These are phyloP conservation scores for Symbiodinium natans DNA, from an alignment of 73 alveolate species.

Conservation along the genomic window DNA sequence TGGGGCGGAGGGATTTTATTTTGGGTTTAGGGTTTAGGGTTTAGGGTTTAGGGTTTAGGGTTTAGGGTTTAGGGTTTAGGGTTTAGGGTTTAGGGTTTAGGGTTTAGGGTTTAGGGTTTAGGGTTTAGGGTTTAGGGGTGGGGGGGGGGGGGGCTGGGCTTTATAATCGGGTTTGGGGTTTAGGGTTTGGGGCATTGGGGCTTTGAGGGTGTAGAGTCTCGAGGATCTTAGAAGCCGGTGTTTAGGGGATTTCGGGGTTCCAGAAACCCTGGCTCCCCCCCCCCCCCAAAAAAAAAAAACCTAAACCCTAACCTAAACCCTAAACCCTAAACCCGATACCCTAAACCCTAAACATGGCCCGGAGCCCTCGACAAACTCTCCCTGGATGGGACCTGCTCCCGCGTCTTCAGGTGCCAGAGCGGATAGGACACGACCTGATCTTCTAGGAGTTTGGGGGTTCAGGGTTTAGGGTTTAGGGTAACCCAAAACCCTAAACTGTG, in stretches of 20 bases:
- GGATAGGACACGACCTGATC: constrained; percentile 62
- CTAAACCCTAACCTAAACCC: too few relatives aligned
- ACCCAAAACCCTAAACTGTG: background rate
- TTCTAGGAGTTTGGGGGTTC: background rate
- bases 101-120: background rate
- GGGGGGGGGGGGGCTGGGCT: background rate
- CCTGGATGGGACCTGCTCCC: constrained; percentile 19
- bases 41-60: background rate
- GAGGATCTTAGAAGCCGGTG: too few relatives aligned
- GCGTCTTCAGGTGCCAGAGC: constrained; percentile 51
- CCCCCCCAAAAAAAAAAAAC: background rate
- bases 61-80: too few relatives aligned
- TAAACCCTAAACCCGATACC: background rate
- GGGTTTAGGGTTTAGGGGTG: background rate
- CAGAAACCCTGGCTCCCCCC: background rate
- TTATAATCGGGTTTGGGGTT: too few relatives aligned
- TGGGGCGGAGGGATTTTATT: background rate
- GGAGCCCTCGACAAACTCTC: background rate
- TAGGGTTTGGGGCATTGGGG: too few relatives aligned
- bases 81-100: background rate
- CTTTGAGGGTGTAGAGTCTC: too few relatives aligned
- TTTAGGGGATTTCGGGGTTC: too few relatives aligned
- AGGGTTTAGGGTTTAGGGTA: too few relatives aligned
- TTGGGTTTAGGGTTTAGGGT: background rate
- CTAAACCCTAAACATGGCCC: too few relatives aligned